A percentile compares a stretch with the other conserved stretches of the same genome.
phyloP scores from a whole-genome alignment of 164 flowering plant species.

The Annona cherimola region DNA sequence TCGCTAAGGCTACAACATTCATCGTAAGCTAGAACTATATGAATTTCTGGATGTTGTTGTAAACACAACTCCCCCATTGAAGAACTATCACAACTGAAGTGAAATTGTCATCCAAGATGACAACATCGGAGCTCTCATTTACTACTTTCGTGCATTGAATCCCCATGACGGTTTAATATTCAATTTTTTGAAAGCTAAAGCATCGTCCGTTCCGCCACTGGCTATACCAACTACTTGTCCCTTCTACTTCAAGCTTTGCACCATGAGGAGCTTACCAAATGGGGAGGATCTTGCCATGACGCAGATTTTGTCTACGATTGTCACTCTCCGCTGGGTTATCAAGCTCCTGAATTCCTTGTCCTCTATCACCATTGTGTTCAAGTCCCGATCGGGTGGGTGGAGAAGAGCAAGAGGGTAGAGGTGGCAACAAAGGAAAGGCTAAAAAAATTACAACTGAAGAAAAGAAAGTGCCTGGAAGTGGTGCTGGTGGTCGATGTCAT shows the following conservation, averaged over 20 bases:
- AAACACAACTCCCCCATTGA: constrained; percentile 58
- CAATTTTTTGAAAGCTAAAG: constrained; percentile 50
- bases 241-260: constrained; percentile 46
- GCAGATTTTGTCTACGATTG: constrained; percentile 37
- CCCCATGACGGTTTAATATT: constrained; percentile 60
- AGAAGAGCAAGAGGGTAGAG: no score
- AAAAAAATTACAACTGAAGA: no score
- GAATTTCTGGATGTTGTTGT: constrained; percentile 63
- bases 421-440: no score
- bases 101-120: constrained; percentile 18
- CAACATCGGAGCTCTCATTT: constrained; percentile 57
- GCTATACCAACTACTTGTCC: constrained; percentile 71
- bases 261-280: constrained; percentile 57
- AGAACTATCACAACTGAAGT: constrained; percentile 44
- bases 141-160: constrained; percentile 68
- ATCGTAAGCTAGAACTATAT: constrained; percentile 68
- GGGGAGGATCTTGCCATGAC: constrained; percentile 30
- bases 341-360: constrained; percentile 46
- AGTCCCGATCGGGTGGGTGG: constrained; percentile 9
- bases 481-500: no score
- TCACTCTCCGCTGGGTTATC: constrained; percentile 35
- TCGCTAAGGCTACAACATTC: constrained; percentile 50
- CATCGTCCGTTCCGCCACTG: constrained; percentile 52
- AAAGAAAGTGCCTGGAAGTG: no score
- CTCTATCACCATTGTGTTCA: constrained; percentile 33